Evolutionary conservation across 495 filamentous ascomycete genomes (phyloP).

Genomic region (Daldinia loculata): DNA sequence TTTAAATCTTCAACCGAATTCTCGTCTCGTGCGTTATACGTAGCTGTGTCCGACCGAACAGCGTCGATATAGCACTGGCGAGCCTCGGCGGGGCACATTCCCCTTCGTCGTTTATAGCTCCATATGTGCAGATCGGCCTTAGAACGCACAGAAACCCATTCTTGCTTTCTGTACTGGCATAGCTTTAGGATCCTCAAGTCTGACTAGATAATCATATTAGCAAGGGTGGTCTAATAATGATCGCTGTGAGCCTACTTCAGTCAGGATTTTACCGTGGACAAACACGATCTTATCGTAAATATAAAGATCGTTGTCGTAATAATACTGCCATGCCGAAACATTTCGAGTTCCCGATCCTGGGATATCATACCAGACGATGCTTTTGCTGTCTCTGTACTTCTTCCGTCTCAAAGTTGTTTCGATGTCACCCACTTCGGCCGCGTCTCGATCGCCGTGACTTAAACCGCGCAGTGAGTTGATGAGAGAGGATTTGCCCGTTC

Average conservation of each 20-base stretch:
- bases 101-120: background rate
- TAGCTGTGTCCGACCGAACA: background rate
- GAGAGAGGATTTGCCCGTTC: background rate
- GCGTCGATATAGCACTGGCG: background rate
- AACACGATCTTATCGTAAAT: slow-evolving; percentile 1
- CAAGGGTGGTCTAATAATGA: background rate
- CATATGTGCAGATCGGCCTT: background rate
- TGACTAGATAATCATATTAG: background rate
- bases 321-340: background rate
- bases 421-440: background rate
- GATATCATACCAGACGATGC: background rate
- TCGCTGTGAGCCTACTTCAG: background rate
- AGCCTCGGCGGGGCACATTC: background rate
- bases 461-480: background rate
- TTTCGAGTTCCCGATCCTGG: background rate
- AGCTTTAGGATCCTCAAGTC: background rate
- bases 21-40: background rate
- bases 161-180: background rate
- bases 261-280: background rate
- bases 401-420: background rate
- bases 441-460: background rate
- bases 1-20: background rate
- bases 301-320: background rate
- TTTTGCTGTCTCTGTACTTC: background rate
- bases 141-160: background rate